A percentile compares a stretch with the other conserved stretches of the same genome.
Evolutionary conservation across 371 early-diverging fungal species (phyloP).

Genomic region (Spiromyces aspiralis): DNA sequence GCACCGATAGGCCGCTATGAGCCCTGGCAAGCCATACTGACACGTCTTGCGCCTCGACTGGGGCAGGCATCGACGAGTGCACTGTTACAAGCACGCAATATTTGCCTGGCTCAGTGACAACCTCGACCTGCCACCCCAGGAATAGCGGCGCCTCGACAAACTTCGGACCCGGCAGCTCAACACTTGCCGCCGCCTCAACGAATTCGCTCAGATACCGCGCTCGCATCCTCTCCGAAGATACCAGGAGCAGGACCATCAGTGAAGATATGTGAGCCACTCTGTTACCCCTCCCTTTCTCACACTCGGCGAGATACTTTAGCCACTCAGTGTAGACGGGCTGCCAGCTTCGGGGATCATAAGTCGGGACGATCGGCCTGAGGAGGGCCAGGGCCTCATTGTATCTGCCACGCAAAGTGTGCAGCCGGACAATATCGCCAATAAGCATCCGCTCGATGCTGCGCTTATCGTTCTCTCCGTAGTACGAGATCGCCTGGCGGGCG

Average conservation of each 20-base stretch:
- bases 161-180: too few species aligned
- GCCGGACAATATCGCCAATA: conserved; percentile 22
- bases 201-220: too few species aligned
- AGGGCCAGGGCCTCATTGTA: conserved; percentile 16
- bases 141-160: too few species aligned
- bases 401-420: conserved; percentile 14
- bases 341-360: not conserved
- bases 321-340: conserved; percentile 1
- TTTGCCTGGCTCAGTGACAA: too few species aligned
- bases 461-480: conserved; percentile 21
- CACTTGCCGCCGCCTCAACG: too few species aligned
- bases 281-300: conserved; percentile 1
- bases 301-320: conserved; percentile 1
- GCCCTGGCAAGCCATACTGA: too few species aligned
- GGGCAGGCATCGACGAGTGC: too few species aligned
- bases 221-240: too few species aligned
- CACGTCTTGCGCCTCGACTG: too few species aligned
- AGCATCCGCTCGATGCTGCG: conserved; percentile 19
- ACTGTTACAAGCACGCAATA: too few species aligned
- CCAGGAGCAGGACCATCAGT: not conserved
- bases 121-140: too few species aligned
- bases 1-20: too few species aligned
- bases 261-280: not conserved
- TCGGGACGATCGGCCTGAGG: conserved; percentile 14
- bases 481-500: conserved; percentile 23